Conservation (phyloP, 768 basidiomycete genomes). For the Tulasnella sp. region DNA sequence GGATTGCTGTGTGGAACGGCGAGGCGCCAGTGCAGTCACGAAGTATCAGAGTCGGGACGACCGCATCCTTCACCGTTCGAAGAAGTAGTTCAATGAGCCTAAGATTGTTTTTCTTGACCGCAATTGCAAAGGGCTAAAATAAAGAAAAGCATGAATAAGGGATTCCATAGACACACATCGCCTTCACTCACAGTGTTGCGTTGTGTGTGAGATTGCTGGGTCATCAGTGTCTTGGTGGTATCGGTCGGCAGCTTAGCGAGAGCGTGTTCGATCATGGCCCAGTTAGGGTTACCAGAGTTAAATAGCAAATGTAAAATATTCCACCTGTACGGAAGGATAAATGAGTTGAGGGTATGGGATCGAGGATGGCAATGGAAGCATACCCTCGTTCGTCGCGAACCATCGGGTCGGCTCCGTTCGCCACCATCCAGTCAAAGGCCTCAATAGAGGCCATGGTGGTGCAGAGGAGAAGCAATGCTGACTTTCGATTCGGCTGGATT, state of each 20-base stretch:
- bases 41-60: constrained; percentile 35
- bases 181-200: too few species aligned
- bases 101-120: constrained; percentile 41
- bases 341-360: not conserved
- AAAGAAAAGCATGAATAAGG: too few species aligned
- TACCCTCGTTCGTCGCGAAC: constrained; percentile 48
- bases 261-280: constrained; percentile 40
- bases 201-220: too few species aligned
- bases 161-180: too few species aligned
- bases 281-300: constrained; percentile 32
- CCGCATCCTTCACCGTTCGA: not conserved
- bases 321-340: constrained; percentile 32
- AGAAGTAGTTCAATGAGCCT: constrained; percentile 38
- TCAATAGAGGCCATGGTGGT: constrained; percentile 33
- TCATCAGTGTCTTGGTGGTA: too few species aligned
- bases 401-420: constrained; percentile 45
- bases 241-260: constrained; percentile 31
- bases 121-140: constrained; percentile 26
- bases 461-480: constrained; percentile 44
- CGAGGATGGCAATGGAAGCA: constrained; percentile 27
- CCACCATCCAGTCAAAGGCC: constrained; percentile 51
- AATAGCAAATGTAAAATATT: constrained; percentile 55
- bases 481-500: constrained; percentile 38
- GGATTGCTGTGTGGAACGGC: constrained; percentile 50
- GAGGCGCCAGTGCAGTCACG: constrained; percentile 50